Base-by-base conservation (phyloP, 495 filamentous ascomycete species). In the Podospora sp. region DNA sequence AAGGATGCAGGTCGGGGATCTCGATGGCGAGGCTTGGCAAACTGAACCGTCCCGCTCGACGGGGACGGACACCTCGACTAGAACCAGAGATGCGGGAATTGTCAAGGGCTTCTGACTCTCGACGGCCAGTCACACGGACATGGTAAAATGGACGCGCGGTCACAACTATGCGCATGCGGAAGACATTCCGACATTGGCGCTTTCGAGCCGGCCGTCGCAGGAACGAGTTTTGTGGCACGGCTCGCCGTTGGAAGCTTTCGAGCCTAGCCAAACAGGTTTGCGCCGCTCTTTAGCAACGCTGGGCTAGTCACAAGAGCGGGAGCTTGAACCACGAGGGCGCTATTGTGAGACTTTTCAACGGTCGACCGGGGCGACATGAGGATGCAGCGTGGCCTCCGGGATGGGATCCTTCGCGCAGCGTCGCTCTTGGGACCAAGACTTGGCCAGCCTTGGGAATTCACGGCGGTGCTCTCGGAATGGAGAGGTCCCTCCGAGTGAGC, bases 311-410 rank as follows among this genome's bases (percentile, higher is more conserved):
- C 40, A 46, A 46, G 40, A 11, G 40, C 40, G 40, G 40, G 40
- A 46, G 40, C 40, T 46, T 46, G 14, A 46, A 46, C 40, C 40
- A 46, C 40, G 40, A 33, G 40, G 40, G 12, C 40, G 40, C 40
- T 46, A 46, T 46, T 46, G 40, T 46, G 40, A 46, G 40, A 46
- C 40, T 46, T 46, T 46, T 46, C 40, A 46, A 46, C 40, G 40
- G 40, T 46, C 16, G 12, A 46, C 40, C 2, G 16, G 40, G 11
- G 40, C 9, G 16, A 46, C 40, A 18, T 46, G 9, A 18, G 40
- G 40, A 46, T 46, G 40, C 40, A 2, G 40, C 40, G 40, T 12
- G 40, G 5, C 5, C 33, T 36, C 40, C 9, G 2, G 40, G 40
- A 18, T 46, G 40, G 11, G 40, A 18, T 46, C 40, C 40, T 14